Percentiles rank a stretch among this genome's conserved stretches.
phyloP scores from a whole-genome alignment of 1,284 basidiomycete species.

The Trametes pubescens region DNA sequence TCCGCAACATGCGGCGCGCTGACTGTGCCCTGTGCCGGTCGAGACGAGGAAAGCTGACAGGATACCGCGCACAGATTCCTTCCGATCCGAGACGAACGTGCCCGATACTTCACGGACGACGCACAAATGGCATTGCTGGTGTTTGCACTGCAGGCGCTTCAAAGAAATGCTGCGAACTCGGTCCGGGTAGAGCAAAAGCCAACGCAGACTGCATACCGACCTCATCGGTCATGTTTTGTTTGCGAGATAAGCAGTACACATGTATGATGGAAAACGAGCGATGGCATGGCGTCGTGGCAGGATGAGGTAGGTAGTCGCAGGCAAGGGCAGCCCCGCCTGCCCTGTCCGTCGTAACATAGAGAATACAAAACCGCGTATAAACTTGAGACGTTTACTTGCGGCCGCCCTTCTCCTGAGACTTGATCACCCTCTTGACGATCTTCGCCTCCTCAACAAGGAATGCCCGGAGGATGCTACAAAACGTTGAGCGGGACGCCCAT shows the following conservation, averaged over 20 bases:
- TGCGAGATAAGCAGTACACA: conserved; percentile 42
- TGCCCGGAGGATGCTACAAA: conserved; percentile 89
- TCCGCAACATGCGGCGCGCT: neutral
- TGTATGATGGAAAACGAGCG: conserved; percentile 40
- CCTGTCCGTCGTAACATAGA: conserved; percentile 31
- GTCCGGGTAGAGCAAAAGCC: neutral
- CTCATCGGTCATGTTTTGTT: conserved; percentile 43
- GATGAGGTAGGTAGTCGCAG: conserved; percentile 27
- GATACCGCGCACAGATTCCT: neutral
- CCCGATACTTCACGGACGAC: neutral
- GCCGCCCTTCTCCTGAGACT: conserved; percentile 73
- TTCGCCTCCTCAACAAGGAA: conserved; percentile 99
- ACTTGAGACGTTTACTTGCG: conserved; percentile 42
- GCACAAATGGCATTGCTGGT: neutral
- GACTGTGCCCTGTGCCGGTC: neutral
- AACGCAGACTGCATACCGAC: conserved; percentile 38
- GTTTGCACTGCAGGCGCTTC: neutral
- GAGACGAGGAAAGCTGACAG: neutral
- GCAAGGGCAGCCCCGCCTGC: conserved; percentile 27
- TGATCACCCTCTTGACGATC: conserved; percentile 99
- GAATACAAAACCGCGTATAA: conserved; percentile 31
- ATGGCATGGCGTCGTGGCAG: conserved; percentile 39
- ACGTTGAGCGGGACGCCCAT: neutral
- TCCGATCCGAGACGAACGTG: neutral
- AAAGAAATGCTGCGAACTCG: neutral